Evolutionary conservation across 139 green algal species (phyloP).

Genomic region (Chara braunii): DNA sequence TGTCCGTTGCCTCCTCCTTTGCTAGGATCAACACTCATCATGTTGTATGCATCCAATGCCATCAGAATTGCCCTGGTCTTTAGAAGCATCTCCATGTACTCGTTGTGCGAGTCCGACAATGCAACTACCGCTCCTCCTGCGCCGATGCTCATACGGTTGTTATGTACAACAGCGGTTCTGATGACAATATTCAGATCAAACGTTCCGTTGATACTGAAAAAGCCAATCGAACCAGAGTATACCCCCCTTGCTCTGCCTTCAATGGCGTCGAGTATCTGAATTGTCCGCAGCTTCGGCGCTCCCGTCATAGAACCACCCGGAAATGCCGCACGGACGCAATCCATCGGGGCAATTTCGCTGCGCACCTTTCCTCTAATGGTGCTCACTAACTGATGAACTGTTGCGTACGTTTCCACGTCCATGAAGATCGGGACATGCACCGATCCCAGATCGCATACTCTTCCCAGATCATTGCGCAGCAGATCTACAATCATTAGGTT

Average conservation of each 20-base stretch:
- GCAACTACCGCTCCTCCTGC: constrained; percentile 87
- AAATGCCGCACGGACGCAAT: constrained; percentile 75
- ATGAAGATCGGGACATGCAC: constrained; percentile 84
- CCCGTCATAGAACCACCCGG: constrained; percentile 93
- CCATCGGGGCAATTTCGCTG: constrained; percentile 36
- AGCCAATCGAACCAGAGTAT: constrained; percentile 89
- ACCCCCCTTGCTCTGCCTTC: constrained; percentile 71
- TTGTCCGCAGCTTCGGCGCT: constrained; percentile 52
- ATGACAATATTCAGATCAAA: constrained; percentile 99
- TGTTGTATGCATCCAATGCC: constrained; percentile 46
- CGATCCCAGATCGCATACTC: constrained; percentile 57
- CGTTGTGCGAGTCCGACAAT: constrained; percentile 65
- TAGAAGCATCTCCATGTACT: constrained; percentile 91
- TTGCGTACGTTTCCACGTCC: constrained; percentile 83
- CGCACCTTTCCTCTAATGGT: constrained; percentile 64
- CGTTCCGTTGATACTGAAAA: constrained; percentile 71
- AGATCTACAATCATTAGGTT: constrained; percentile 99
- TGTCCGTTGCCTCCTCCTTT: not conserved
- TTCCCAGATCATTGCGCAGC: constrained; percentile 90
- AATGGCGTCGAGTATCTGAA: constrained; percentile 79
- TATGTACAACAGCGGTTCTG: constrained; percentile 68
- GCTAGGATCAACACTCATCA: no score
- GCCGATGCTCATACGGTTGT: constrained; percentile 57
- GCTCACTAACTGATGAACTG: constrained; percentile 65
- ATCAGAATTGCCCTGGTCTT: constrained; percentile 70